Conservation (phyloP, 176 grass and related monocot species). For the Alloteropsis semialata region DNA sequence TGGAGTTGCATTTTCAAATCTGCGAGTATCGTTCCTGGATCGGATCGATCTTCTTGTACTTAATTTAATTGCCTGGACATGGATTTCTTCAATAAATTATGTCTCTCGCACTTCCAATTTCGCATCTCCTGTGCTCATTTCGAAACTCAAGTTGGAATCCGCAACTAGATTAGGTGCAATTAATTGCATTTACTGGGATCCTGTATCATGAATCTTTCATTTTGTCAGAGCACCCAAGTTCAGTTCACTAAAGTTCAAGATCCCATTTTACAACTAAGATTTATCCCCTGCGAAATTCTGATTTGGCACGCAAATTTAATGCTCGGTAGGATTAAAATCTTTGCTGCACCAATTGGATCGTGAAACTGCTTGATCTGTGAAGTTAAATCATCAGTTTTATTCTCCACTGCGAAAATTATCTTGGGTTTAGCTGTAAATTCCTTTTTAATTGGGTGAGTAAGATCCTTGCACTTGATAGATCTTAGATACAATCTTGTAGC, state of each 20-base stretch:
- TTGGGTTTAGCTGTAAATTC: constrained; percentile 9
- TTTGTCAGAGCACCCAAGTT: not conserved
- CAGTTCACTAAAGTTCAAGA: not conserved
- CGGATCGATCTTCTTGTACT: not conserved
- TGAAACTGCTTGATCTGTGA: not conserved
- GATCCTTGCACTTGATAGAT: not conserved
- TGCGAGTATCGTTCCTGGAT: not conserved
- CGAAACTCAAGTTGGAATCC: not conserved
- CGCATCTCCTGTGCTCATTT: not conserved
- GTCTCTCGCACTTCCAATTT: not conserved
- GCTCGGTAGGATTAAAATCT: not conserved
- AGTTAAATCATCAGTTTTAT: not conserved
- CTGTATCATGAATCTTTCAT: not conserved
- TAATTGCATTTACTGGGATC: constrained; percentile 9
- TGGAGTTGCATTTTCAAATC: not conserved
- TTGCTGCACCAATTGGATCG: constrained; percentile 2
- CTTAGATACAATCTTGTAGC: not conserved
- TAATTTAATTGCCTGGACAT: not conserved
- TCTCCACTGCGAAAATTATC: not conserved
- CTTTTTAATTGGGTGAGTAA: not conserved
- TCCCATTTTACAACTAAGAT: not conserved
- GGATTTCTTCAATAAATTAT: not conserved
- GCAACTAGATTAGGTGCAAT: not conserved
- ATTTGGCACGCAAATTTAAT: not conserved
- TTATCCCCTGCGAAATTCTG: not conserved